These are phyloP conservation scores for Arachis hypogaea DNA, from an alignment of 306 rosid species.

Conservation along the genomic window DNA sequence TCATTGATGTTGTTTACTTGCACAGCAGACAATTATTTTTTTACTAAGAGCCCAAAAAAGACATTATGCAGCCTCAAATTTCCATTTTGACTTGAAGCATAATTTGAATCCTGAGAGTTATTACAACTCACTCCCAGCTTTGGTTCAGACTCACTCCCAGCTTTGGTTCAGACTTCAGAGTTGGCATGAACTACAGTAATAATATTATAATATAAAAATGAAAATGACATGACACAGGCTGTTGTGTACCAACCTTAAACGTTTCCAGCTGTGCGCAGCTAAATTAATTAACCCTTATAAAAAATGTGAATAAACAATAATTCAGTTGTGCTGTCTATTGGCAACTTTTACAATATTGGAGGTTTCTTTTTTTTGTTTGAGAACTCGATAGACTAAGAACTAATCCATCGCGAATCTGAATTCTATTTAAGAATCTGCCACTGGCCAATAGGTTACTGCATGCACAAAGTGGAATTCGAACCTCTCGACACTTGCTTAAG, in stretches of 20 bases:
- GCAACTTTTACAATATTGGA: constrained; percentile 1
- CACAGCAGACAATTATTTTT: too few species aligned
- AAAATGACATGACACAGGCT: neutral
- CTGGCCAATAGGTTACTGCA: too few species aligned
- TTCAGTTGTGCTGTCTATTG: neutral
- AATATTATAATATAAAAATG: neutral
- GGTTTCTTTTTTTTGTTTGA: too few species aligned
- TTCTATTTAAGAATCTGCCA: too few species aligned
- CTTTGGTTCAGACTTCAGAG: neutral
- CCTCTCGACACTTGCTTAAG: too few species aligned
- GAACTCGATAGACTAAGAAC: too few species aligned
- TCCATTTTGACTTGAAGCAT: too few species aligned
- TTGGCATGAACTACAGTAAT: constrained; percentile 8
- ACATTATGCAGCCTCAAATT: too few species aligned
- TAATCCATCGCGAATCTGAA: too few species aligned
- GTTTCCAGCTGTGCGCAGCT: constrained; percentile 30
- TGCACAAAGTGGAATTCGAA: too few species aligned
- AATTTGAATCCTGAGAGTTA: neutral
- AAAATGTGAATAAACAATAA: neutral
- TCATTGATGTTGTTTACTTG: too few species aligned
- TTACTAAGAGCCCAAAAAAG: too few species aligned
- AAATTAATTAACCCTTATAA: constrained; percentile 2
- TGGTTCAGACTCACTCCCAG: neutral
- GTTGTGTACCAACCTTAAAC: constrained; percentile 11
- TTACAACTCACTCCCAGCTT: constrained; percentile 6